Base-by-base conservation (phyloP, 1,139 yeast species). In the Taiozyma sp. region DNA sequence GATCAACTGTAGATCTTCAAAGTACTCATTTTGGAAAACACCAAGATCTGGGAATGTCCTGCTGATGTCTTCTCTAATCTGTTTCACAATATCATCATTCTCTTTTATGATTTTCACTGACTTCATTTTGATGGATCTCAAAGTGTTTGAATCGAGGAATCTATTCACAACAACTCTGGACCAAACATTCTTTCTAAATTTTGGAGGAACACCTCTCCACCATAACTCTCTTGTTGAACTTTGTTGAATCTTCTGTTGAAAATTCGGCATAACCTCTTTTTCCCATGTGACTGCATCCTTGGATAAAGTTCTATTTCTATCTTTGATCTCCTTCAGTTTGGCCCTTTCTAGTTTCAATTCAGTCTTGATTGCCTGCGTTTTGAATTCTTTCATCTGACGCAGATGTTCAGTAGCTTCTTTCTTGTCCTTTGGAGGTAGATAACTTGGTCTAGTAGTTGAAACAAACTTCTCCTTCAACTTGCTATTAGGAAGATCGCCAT, bases 201-300 rank as follows among this genome's bases (percentile, higher is more conserved):
- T 61, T n/a, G 68, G 51, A 4, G 88, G 85, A 1, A 85, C 66
- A 2, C 88, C 88, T 48, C 87, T 68, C 88, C 89, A 84, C 78
- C 85, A 81, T 51, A 82, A 67, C 50, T 80, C 83, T 48, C 83
- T 70, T 8, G 77, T 69, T 19, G 68, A 59, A 0, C 79, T 68
- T 13, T 68, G 60, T 47, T 67, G 64, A 10, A 77, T 61, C 43
- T 69, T 67, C 10, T 61, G 53, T 29, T 65, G 62, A 52, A 73
- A 72, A 45, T 74, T 64, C 3, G 75, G 71, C 3, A 75, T 55
- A 11, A 82, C 69, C 43, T 69, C 63, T 16, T 60, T 55, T 35
- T 63, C 64, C 90, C 91, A 85, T 14, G 59, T 65, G 5, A 55
- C 51, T 6, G 61, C 55, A 56, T 80, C 83, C 32, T 64, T 61